phyloP scores from a whole-genome alignment of 2,329 filamentous ascomycete species.

The Verticillium isaacii region DNA sequence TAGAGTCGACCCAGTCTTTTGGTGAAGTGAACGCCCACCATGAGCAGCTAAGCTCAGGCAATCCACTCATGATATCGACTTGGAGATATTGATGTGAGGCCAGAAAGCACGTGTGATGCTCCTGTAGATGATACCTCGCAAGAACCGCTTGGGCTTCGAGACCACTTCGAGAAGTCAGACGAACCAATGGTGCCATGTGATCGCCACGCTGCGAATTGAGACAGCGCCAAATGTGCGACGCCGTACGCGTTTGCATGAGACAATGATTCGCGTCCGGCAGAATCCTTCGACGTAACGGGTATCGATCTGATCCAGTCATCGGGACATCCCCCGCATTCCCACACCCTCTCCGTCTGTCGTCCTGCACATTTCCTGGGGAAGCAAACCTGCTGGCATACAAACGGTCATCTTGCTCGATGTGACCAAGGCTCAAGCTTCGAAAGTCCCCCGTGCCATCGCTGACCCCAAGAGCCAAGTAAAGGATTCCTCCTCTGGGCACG shows the following conservation, averaged over 20 bases:
- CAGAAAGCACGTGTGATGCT: background rate
- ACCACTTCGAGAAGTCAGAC: background rate
- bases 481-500: background rate
- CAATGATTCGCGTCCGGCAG: background rate
- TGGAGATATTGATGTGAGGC: background rate
- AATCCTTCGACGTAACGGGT: background rate
- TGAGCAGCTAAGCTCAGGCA: too few species aligned
- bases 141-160: background rate
- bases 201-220: background rate
- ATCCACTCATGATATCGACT: too few species aligned
- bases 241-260: background rate
- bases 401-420: background rate
- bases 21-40: too few species aligned
- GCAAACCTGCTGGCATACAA: background rate
- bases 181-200: background rate
- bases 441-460: background rate
- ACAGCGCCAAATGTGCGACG: background rate
- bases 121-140: accelerated
- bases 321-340: background rate
- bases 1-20: too few species aligned
- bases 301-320: background rate
- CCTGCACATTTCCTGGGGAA: background rate
- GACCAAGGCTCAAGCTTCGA: background rate
- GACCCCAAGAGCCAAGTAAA: background rate
- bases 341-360: background rate